Percentiles rank a stretch among this genome's conserved stretches.
phyloP scores from a whole-genome alignment of 495 filamentous ascomycete genomes.

The Penicillium paxilli region DNA sequence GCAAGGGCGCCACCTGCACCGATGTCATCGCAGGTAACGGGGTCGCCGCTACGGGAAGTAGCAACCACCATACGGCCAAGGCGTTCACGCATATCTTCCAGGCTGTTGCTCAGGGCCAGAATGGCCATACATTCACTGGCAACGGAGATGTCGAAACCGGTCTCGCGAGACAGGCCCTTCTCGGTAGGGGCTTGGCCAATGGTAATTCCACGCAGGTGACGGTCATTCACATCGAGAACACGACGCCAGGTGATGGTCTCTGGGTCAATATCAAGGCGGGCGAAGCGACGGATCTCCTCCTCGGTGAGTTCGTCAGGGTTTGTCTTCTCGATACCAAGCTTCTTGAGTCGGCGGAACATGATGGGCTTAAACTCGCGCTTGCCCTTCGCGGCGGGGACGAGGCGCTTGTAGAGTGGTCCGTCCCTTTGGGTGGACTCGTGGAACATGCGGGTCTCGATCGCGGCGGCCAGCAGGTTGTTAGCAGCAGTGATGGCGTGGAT shows the following conservation, averaged over 20 bases:
- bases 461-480: constrained; percentile 97
- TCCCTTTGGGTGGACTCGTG: constrained; percentile 95
- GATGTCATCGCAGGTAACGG: constrained; percentile 94
- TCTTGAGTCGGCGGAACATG: constrained; percentile 90
- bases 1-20: constrained; percentile 90
- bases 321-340: constrained; percentile 93
- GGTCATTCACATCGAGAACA: constrained; percentile 95
- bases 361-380: constrained; percentile 82
- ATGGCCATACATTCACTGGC: constrained; percentile 99
- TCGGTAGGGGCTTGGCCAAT: constrained; percentile 87
- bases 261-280: constrained; percentile 92
- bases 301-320: constrained; percentile 85
- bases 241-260: constrained; percentile 96
- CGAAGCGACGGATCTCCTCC: constrained; percentile 85
- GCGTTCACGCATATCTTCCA: constrained; percentile 89
- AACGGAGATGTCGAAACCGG: constrained; percentile 96
- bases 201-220: constrained; percentile 84
- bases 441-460: constrained; percentile 97
- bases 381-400: constrained; percentile 88
- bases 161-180: constrained; percentile 79
- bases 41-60: constrained; percentile 79
- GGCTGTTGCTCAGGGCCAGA: constrained; percentile 83
- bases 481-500: constrained; percentile 97
- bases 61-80: constrained; percentile 97
- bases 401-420: constrained; percentile 79